Percentiles rank a stretch among this genome's conserved stretches.
These are phyloP conservation scores for Proliferodiscus dingleyae DNA, from an alignment of 2,329 filamentous ascomycete species.

Conservation along the genomic window DNA sequence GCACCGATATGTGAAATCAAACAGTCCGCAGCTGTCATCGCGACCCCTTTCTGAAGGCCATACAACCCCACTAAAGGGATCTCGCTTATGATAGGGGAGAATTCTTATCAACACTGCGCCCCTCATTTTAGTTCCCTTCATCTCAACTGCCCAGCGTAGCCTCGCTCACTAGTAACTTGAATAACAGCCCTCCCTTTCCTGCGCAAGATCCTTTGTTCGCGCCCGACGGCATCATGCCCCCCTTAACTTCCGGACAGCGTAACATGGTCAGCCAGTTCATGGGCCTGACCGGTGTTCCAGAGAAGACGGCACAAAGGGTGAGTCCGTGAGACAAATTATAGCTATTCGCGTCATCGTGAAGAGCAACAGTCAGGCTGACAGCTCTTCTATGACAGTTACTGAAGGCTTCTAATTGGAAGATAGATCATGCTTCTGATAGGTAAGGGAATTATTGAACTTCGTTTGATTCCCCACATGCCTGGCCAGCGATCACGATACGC, in stretches of 20 bases:
- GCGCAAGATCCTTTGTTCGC: too few species aligned
- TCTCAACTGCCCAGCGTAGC: not conserved
- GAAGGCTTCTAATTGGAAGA: conserved; percentile 33
- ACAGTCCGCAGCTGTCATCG: too few species aligned
- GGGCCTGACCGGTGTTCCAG: conserved; percentile 28
- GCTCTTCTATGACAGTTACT: conserved; percentile 28
- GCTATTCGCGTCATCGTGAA: not conserved
- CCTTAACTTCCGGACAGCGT: conserved; percentile 22
- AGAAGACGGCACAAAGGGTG: conserved; percentile 28
- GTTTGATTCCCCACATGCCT: not conserved
- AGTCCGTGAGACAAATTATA: conserved; percentile 14
- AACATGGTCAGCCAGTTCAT: conserved; percentile 27
- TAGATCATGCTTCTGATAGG: conserved; percentile 36
- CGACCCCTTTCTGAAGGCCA: too few species aligned
- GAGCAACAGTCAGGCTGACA: conserved; percentile 19
- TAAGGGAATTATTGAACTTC: conserved; percentile 27
- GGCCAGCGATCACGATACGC: not conserved
- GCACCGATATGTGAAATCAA: too few species aligned
- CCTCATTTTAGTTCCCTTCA: not conserved
- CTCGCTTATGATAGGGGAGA: conserved; percentile 9
- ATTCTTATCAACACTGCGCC: not conserved
- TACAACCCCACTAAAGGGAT: too few species aligned
- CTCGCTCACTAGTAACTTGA: not conserved
- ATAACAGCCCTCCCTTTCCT: not conserved
- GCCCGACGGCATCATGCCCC: conserved; percentile 25